Evolutionary conservation across 768 basidiomycete species (phyloP).

Genomic region (Boletus pseudopeckii): DNA sequence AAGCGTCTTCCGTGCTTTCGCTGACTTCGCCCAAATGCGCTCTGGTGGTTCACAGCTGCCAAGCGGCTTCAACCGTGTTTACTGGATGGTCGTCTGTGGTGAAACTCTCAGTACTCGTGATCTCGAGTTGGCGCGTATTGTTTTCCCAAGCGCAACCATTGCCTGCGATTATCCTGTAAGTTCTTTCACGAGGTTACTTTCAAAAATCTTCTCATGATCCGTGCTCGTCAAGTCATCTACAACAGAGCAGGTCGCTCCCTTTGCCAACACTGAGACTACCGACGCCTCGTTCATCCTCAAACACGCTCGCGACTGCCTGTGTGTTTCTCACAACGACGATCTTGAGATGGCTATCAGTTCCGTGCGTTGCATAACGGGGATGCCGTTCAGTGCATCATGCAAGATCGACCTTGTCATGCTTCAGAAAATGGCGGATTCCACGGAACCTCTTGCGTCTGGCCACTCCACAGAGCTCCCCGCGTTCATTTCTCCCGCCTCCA

Average conservation of each 20-base stretch:
- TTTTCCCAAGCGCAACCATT: conserved; percentile 27
- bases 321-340: conserved; percentile 15
- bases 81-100: conserved; percentile 35
- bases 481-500: conserved; percentile 4
- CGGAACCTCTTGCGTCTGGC: conserved; percentile 13
- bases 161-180: conserved; percentile 33
- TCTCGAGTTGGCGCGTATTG: conserved; percentile 23
- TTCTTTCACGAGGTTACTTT: not conserved
- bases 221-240: conserved; percentile 25
- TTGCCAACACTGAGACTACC: conserved; percentile 15
- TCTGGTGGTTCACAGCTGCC: conserved; percentile 14
- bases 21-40: conserved; percentile 26
- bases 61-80: conserved; percentile 24
- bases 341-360: conserved; percentile 24
- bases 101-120: conserved; percentile 26
- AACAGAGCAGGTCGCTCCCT: conserved; percentile 27
- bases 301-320: conserved; percentile 21
- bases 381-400: conserved; percentile 33
- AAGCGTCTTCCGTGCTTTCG: conserved; percentile 30
- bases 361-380: conserved; percentile 23
- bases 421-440: conserved; percentile 23
- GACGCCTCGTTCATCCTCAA: conserved; percentile 23
- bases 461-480: conserved; percentile 12
- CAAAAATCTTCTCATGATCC: not conserved
- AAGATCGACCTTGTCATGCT: conserved; percentile 29